phyloP scores from a whole-genome alignment of 352 stramenopile species.

The Phytophthora hibernalis region DNA sequence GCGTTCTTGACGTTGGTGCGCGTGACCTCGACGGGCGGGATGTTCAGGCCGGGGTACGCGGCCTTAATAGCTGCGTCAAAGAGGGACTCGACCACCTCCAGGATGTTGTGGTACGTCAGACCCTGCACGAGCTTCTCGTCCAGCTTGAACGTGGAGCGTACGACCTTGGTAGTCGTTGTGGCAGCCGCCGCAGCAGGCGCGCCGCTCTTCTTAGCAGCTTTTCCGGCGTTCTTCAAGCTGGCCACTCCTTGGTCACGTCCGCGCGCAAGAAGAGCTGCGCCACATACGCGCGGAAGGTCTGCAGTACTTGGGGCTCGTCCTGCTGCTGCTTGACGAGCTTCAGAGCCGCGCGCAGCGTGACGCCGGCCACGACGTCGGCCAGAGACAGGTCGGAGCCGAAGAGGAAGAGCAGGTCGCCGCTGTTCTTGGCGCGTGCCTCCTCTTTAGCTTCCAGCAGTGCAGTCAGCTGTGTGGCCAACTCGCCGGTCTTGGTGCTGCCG shows the following conservation, averaged over 20 bases:
- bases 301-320: slow-evolving; percentile 54
- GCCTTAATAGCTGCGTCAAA: slow-evolving; percentile 77
- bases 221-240: slow-evolving; percentile 52
- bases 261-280: slow-evolving; percentile 59
- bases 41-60: slow-evolving; percentile 64
- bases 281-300: slow-evolving; percentile 76
- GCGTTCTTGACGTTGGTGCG: slow-evolving; percentile 83
- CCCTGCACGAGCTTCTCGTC: slow-evolving; percentile 57
- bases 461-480: slow-evolving; percentile 43
- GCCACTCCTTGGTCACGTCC: slow-evolving; percentile 57
- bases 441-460: slow-evolving; percentile 71
- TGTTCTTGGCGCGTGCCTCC: slow-evolving; percentile 55
- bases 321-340: slow-evolving; percentile 57
- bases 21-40: slow-evolving; percentile 70
- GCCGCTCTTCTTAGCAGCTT: slow-evolving; percentile 37
- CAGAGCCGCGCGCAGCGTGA: slow-evolving; percentile 70
- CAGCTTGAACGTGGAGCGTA: slow-evolving; percentile 56
- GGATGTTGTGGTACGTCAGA: slow-evolving; percentile 79
- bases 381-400: slow-evolving; percentile 72
- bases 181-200: slow-evolving; percentile 17
- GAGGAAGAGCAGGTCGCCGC: slow-evolving; percentile 59
- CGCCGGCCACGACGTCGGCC: slow-evolving; percentile 75
- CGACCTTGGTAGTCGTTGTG: slow-evolving; percentile 21
- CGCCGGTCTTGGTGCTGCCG: slow-evolving; percentile 29
- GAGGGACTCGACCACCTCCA: slow-evolving; percentile 77